Conservation (phyloP, 164 flowering plant species). For the Magnolia officinalis region DNA sequence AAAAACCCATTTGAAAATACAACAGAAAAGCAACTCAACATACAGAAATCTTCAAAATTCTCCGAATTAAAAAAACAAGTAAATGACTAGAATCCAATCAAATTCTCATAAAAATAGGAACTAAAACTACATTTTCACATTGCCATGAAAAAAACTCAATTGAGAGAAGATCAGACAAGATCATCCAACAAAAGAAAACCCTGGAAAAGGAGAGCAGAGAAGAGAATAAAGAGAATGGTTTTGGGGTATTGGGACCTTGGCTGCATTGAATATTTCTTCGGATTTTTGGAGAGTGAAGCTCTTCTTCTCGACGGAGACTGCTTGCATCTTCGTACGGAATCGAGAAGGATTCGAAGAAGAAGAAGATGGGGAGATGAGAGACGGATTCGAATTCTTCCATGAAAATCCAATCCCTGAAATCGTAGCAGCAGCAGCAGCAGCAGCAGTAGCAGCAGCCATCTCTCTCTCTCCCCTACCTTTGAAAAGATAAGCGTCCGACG, state of each 20-base stretch:
- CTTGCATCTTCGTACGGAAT: constrained; percentile 39
- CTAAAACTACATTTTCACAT: not conserved
- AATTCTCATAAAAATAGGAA: not conserved
- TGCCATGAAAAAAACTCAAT: not conserved
- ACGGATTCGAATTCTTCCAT: not conserved
- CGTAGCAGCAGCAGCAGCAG: not conserved
- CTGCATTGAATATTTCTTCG: constrained; percentile 75
- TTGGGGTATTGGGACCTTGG: constrained; percentile 47
- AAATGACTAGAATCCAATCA: not conserved
- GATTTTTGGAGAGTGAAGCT: constrained; percentile 64
- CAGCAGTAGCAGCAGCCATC: not conserved
- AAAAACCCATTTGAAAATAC: not conserved
- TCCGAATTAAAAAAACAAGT: not conserved
- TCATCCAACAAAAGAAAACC: not conserved
- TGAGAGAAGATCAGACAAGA: not conserved
- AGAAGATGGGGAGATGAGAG: not conserved
- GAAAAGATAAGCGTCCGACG: not conserved
- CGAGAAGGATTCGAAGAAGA: not conserved
- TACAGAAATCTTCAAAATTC: not conserved
- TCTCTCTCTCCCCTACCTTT: not conserved
- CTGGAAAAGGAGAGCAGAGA: not conserved
- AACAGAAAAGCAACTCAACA: not conserved
- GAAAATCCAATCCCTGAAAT: not conserved
- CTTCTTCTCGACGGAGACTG: constrained; percentile 57
- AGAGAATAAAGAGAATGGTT: not conserved